Base-by-base conservation (phyloP, 257 asterid species). In the Solanum raphanifolium region DNA sequence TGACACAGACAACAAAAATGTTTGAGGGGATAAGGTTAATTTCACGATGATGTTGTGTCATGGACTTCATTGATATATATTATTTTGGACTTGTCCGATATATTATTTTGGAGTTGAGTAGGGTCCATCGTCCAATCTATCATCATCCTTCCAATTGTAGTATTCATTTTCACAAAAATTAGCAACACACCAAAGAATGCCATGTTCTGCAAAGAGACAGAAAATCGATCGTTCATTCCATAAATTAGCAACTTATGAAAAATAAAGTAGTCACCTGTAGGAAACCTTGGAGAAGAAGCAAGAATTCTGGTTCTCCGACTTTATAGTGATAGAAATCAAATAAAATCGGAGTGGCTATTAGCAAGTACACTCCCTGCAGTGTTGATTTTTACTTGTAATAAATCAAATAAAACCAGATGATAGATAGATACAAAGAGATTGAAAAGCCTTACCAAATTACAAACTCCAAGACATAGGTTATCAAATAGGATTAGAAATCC, bases 31-130 rank as follows among this genome's bases (percentile, higher is more conserved):
- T 94, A 94, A 87, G 5, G 29, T 48, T 39, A 39, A 39, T 39
- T 87, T 21, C 93, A 86, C 89, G 98, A 86, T 89, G 98, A 95
- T 90, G 94, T 96, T 48, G 92, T 96, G 20, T 94, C 98, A 11
- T 96, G 98, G 98, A 96, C 98, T 75, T 96, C 98, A 6, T 71
- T 96, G 94, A 90, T 94, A 91, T 93, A 94, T 93, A 94, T 58
- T 52, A 15, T 48, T 13, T 5, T 15, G 21, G 21, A 48, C 20
- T 48, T 48, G 21, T 48, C 20, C 18, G 58, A 39, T 93, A 91
- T 93, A 94, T 71, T 48, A 48, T 48, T 60, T 3, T 60, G 68
- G 29, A 23, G 69, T 60, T 60, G 69, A 21, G 69, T 23, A 0
- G 12, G 6, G 69, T 9, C 29, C 1, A 60, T 3, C 1, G 29